Percentiles rank a stretch among this genome's conserved stretches.
These are phyloP conservation scores for Prunus davidiana DNA, from an alignment of 306 rosid genomes.

Conservation along the genomic window DNA sequence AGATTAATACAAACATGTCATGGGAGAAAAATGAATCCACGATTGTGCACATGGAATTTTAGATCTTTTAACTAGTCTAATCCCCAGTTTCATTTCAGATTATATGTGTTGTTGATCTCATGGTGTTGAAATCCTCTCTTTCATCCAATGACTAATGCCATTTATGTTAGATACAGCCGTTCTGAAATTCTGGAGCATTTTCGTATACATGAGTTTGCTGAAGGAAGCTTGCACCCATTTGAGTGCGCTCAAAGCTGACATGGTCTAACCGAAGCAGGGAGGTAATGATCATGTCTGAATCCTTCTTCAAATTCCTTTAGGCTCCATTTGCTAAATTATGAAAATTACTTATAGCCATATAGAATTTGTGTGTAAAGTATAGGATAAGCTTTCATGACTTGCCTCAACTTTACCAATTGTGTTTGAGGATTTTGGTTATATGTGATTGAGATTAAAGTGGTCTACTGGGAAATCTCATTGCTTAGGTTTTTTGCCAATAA, in stretches of 20 bases:
- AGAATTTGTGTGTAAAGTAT: background rate
- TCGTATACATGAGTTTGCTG: constrained; percentile 84
- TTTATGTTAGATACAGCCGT: constrained; percentile 50
- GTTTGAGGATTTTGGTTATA: background rate
- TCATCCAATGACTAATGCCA: constrained; percentile 7
- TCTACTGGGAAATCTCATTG: background rate
- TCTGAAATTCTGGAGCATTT: constrained; percentile 78
- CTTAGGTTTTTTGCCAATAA: background rate
- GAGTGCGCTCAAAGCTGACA: constrained; percentile 92
- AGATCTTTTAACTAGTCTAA: background rate
- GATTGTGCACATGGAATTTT: background rate
- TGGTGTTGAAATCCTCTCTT: background rate
- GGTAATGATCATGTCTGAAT: background rate
- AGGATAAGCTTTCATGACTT: background rate
- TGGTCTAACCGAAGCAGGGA: constrained; percentile 13
- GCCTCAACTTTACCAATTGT: background rate
- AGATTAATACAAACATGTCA: background rate
- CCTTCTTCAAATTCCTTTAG: background rate
- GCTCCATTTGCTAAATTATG: background rate
- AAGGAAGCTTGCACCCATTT: constrained; percentile 91
- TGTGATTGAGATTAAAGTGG: background rate
- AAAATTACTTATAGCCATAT: background rate
- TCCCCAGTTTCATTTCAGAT: background rate
- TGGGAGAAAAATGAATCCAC: background rate
- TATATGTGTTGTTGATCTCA: background rate